Evolutionary conservation across 495 filamentous ascomycete species (phyloP), one percentile per base, ranked within the genome.

Genomic region (Hypoxylon fuscum): DNA sequence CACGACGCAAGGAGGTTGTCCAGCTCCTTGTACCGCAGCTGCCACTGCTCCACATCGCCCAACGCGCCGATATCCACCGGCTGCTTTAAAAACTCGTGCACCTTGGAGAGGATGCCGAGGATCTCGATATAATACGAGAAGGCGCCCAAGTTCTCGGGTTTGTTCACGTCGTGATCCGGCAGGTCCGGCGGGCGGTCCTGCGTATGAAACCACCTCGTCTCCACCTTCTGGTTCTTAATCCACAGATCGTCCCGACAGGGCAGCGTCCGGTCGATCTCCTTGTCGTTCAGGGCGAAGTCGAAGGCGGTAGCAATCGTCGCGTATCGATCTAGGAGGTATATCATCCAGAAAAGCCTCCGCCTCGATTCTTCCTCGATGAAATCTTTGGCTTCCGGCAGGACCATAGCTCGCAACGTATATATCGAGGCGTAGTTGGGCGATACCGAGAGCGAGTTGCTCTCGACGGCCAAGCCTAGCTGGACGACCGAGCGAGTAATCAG

Each of bases 41-140:
- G 91, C 92, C 92, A 96, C 70, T 86, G 82, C 68, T 94, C 91
- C 17, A 96, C 92, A 64, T 96, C 92, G 1, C 88, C 86, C 5
- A 90, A 80, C 14, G 90, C 86, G 35, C 87, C 86, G 59, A 96
- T 96, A 70, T 96, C 92, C 41, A 96, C 90, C 2, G 92, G 92
- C 55, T 87, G 87, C 69, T 93, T 93, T 43, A 96, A 76, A 63
- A 96, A 96, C 17, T 86, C 78, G 74, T 96, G 92, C 48, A 96
- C 91, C 52, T 90, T 86, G 41, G 91, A 92, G 8, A 96, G 77
- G 55, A 96, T 92, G 5, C 90, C 90, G 21, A 96, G 79, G 15
- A 96, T 88, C 68, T 96, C 92, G 42, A 95, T 85, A 64, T 95
- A 93, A 62, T 93, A 90, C 25, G 88, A 89, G 68, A 96, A 94